Evolutionary conservation across 2,329 filamentous ascomycete species (phyloP).

Genomic region (Dactylellina sp.): DNA sequence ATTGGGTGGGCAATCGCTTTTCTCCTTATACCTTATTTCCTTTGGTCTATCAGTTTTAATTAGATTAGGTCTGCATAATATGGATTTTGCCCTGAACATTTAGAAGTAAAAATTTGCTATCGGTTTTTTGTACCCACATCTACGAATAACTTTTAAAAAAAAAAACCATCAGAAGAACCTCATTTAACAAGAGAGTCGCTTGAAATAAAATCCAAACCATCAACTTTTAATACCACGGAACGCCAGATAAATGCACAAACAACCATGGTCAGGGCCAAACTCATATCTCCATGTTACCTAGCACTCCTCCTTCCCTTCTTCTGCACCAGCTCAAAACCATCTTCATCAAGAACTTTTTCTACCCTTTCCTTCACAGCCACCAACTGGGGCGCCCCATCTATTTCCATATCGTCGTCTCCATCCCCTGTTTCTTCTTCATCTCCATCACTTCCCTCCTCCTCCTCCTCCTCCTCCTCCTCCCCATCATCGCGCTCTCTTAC

Average conservation of each 20-base stretch:
- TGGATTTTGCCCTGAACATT: too few relatives aligned
- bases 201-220: background rate
- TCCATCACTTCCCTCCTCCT: constrained; percentile 69
- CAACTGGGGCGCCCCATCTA: constrained; percentile 76
- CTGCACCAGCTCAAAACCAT: constrained; percentile 71
- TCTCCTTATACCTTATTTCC: too few relatives aligned
- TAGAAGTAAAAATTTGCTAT: too few relatives aligned
- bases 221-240: constrained; percentile 2
- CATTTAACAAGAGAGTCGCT: too few relatives aligned
- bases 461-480: constrained; percentile 71
- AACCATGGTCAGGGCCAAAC: too few relatives aligned
- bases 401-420: constrained; percentile 68
- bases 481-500: constrained; percentile 69
- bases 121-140: too few relatives aligned
- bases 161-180: too few relatives aligned
- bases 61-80: too few relatives aligned
- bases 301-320: constrained; percentile 54
- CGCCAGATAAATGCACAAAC: constrained; percentile 19
- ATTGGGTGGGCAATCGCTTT: too few relatives aligned
- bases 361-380: constrained; percentile 72
- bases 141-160: too few relatives aligned
- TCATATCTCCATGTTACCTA: background rate
- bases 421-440: constrained; percentile 71
- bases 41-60: too few relatives aligned
- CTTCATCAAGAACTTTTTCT: constrained; percentile 80